phyloP scores from a whole-genome alignment of 768 basidiomycete species.

The Lyophyllum atratum region DNA sequence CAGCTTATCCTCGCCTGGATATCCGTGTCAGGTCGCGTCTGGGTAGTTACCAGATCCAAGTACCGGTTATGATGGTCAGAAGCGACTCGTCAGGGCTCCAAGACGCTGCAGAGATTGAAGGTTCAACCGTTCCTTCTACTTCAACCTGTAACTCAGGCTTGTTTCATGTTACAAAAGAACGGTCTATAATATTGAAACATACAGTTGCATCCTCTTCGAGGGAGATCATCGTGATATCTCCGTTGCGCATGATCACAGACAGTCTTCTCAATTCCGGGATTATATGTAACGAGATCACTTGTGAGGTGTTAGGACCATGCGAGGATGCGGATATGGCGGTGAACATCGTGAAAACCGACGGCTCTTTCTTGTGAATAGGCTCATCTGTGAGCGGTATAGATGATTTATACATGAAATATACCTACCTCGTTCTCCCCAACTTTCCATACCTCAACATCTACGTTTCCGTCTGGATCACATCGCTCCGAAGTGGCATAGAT shows the following conservation, averaged over 20 bases:
- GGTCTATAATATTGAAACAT: conserved; percentile 16
- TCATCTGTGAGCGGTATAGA: conserved; percentile 7
- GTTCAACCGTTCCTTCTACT: conserved; percentile 85
- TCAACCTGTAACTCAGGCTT: conserved; percentile 46
- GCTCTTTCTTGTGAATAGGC: conserved; percentile 7
- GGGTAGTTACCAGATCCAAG: conserved; percentile 4
- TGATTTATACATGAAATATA: neutral
- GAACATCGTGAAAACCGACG: conserved; percentile 38
- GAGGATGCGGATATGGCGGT: conserved; percentile 30
- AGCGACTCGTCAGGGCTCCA: conserved; percentile 95
- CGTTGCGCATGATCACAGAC: conserved; percentile 67
- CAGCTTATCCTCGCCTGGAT: conserved; percentile 70
- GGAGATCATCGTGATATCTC: conserved; percentile 78
- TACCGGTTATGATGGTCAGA: conserved; percentile 82
- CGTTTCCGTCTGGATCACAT: conserved; percentile 44
- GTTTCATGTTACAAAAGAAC: conserved; percentile 17
- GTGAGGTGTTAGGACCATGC: conserved; percentile 25
- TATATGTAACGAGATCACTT: conserved; percentile 67
- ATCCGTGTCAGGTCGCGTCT: neutral
- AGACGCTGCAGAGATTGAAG: conserved; percentile 76
- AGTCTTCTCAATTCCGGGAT: conserved; percentile 73
- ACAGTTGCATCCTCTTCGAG: conserved; percentile 55
- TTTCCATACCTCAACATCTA: conserved; percentile 63
- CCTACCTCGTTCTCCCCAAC: conserved; percentile 25
- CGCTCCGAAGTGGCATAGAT: conserved; percentile 61